Evolutionary conservation across 176 grass and related monocot genomes (phyloP).

Genomic region (Neostapfia colusana): DNA sequence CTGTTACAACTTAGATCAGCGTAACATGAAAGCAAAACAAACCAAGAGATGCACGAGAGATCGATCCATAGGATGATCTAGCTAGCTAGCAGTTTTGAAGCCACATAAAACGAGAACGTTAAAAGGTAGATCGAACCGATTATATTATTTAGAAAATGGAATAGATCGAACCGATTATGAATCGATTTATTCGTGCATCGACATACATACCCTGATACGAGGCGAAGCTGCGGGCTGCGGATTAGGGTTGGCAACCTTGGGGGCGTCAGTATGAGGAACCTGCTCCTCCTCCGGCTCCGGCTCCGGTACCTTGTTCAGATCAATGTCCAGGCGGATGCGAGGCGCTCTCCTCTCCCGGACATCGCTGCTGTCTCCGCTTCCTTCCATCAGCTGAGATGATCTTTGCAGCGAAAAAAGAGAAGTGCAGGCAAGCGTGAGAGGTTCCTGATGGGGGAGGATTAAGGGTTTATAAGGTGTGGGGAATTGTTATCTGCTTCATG

Average conservation of each 20-base stretch:
- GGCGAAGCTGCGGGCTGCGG: neutral
- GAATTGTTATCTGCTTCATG: neutral
- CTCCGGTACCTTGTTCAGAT: neutral
- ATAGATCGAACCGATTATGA: neutral
- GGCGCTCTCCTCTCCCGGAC: neutral
- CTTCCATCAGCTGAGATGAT: neutral
- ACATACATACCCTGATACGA: neutral
- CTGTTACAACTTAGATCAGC: neutral
- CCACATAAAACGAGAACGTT: neutral
- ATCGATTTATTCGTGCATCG: neutral
- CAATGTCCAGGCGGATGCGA: neutral
- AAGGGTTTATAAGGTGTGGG: neutral
- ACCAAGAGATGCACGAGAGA: neutral
- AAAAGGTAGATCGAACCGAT: neutral
- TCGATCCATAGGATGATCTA: neutral
- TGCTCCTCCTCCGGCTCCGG: neutral
- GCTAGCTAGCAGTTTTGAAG: neutral
- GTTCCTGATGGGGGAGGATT: neutral
- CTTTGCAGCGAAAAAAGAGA: neutral
- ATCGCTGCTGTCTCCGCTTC: neutral
- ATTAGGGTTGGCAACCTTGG: neutral
- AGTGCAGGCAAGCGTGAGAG: neutral
- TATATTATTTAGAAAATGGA: too few species aligned
- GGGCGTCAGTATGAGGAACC: neutral
- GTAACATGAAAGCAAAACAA: neutral